Evolutionary conservation across 176 grass and related monocot genomes (phyloP).

Genomic region (Oryza glumipatula): DNA sequence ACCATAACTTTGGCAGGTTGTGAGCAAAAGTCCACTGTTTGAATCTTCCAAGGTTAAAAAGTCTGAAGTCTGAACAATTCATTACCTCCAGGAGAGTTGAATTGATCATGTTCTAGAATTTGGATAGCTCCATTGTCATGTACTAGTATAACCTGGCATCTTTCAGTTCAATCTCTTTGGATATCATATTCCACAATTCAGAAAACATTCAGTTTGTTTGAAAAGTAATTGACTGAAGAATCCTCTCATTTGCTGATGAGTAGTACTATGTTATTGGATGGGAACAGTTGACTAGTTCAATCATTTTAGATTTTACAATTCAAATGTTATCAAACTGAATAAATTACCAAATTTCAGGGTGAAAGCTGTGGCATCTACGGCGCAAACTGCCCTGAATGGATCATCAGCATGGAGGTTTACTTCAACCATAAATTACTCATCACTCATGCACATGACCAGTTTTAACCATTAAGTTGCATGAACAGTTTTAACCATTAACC

Average conservation of each 20-base stretch:
- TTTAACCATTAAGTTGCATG: background rate
- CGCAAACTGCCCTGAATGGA: slow-evolving; percentile 85
- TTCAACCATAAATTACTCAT: background rate
- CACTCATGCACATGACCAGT: background rate
- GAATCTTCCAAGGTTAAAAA: background rate
- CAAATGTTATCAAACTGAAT: background rate
- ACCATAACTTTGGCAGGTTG: background rate
- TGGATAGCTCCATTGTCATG: background rate
- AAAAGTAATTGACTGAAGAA: background rate
- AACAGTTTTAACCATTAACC: background rate
- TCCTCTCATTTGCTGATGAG: background rate
- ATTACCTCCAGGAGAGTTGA: background rate
- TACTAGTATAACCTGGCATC: no score
- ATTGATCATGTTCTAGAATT: background rate
- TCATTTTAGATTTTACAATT: background rate
- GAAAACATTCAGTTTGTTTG: background rate
- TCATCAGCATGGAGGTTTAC: slow-evolving; percentile 83
- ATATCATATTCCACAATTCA: no score
- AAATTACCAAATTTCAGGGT: slow-evolving; percentile 46
- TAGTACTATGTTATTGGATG: background rate
- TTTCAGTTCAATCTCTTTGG: no score
- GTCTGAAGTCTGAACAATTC: slow-evolving; percentile 2
- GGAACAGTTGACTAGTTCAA: background rate
- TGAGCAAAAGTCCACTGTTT: slow-evolving; percentile 31
- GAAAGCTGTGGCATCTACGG: slow-evolving; percentile 76